These are phyloP conservation scores for Lantana camara DNA, from an alignment of 257 asterid species.

Conservation along the genomic window DNA sequence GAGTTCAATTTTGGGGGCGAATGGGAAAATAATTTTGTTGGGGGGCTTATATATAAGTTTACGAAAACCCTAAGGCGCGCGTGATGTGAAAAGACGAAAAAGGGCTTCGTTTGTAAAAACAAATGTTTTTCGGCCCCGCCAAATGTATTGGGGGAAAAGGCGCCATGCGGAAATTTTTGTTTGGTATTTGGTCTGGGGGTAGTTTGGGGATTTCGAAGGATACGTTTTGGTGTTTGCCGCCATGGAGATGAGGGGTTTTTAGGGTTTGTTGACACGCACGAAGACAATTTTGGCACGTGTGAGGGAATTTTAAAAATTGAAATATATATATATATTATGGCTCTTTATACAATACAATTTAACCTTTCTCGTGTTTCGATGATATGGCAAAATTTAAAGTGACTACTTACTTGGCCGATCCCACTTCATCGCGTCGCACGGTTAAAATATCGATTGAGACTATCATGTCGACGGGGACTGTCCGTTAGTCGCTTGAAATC, in stretches of 20 bases:
- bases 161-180: slow-evolving; percentile 33
- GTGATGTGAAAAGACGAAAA: slow-evolving; percentile 50
- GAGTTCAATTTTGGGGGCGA: slow-evolving; percentile 41
- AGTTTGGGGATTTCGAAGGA: slow-evolving; percentile 29
- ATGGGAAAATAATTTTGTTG: slow-evolving; percentile 40
- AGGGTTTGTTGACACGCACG: slow-evolving; percentile 23
- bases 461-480: too few species aligned
- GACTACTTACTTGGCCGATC: too few species aligned
- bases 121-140: slow-evolving; percentile 43
- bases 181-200: slow-evolving; percentile 22
- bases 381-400: too few species aligned
- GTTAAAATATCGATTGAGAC: too few species aligned
- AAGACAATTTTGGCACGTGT: slow-evolving; percentile 21
- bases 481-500: too few species aligned
- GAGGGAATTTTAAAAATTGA: background rate
- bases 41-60: slow-evolving; percentile 42
- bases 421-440: too few species aligned
- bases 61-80: slow-evolving; percentile 86
- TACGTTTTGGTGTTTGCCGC: slow-evolving; percentile 60
- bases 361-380: too few species aligned
- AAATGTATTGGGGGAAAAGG: slow-evolving; percentile 28
- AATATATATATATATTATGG: background rate
- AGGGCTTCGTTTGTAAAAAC: slow-evolving; percentile 27
- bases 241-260: slow-evolving; percentile 7
- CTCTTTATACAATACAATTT: too few species aligned